phyloP scores from a whole-genome alignment of 2,329 filamentous ascomycete genomes.

The Claviceps spartinae region DNA sequence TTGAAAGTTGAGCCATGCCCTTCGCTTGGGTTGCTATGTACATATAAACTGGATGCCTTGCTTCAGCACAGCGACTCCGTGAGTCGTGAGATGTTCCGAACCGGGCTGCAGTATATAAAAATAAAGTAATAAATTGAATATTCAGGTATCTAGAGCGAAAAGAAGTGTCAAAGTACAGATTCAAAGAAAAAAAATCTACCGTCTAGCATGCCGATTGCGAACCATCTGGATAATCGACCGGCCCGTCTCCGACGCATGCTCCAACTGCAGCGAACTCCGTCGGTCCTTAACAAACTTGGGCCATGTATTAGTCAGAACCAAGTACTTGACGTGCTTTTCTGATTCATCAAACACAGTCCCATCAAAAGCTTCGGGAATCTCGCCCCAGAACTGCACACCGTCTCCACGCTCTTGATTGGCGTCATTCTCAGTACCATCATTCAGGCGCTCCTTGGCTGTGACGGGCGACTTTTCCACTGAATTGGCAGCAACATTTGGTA shows the following conservation, averaged over 20 bases:
- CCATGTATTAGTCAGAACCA: constrained; percentile 58
- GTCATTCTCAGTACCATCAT: background rate
- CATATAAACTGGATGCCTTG: too few relatives aligned
- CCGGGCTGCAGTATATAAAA: background rate
- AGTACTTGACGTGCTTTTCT: constrained; percentile 48
- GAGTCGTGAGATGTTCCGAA: too few relatives aligned
- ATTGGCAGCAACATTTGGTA: background rate
- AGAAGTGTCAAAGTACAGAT: background rate
- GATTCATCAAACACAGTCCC: constrained; percentile 43
- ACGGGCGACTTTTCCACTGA: background rate
- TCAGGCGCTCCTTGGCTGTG: background rate
- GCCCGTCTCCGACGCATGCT: constrained; percentile 6
- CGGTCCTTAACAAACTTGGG: constrained; percentile 37
- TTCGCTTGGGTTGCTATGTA: too few relatives aligned
- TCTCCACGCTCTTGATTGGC: background rate
- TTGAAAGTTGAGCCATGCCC: too few relatives aligned
- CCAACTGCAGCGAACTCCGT: constrained; percentile 12
- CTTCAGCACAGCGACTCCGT: too few relatives aligned
- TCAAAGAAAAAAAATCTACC: background rate
- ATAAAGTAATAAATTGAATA: background rate
- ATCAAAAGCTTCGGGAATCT: constrained; percentile 35
- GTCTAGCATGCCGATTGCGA: background rate
- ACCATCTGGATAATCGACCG: constrained; percentile 3
- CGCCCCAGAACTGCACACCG: constrained; percentile 22
- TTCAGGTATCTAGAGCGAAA: background rate